Evolutionary conservation across 2,329 filamentous ascomycete species (phyloP), one percentile per base, ranked within the genome.

Genomic region (Rugonectria rugulosa): DNA sequence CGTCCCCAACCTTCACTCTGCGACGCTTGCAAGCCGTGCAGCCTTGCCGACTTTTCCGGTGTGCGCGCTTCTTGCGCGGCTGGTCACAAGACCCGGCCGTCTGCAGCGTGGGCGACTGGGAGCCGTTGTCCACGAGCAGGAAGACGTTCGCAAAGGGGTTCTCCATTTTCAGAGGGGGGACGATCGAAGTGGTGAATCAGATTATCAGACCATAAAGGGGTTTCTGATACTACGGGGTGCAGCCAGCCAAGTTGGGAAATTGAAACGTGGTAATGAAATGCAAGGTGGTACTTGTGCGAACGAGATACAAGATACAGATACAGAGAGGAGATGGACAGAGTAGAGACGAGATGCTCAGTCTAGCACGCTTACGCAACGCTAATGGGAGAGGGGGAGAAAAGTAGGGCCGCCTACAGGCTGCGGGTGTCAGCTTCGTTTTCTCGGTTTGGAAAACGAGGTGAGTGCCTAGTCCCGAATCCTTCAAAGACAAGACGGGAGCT

Each of bases 1-100:
- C n/a, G n/a, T n/a, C n/a, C n/a, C n/a, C n/a, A n/a, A 50, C 47
- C 47, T 50, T 50, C n/a, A 50, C 47, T 4, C 29, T 24, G 6
- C 47, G 47, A 7, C 19, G 24, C 15, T 50, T 50, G 47, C 47
- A 50, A 12, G 37, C 47, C 3, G 20, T 4, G 23, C 47, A 50
- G 4, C 47, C 47, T 7, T 27, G 47, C 21, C 47, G 37, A 27
- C 47, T 50, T 31, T 50, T 50, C n/a, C 47, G 47, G 34, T 50
- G 47, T 5, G 47, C 27, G 10, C 47, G 37, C 47, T 42, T 50
- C 41, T 24, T 31, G 29, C 36, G 47, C 14, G 34, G 36, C 24
- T 38, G 23, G 17, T 40, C 37, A 21, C 20, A 40, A 24, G 24
- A 5, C 7, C 37, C 37, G 20, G 20, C 37, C 11, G 37, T 24